Conservation (phyloP, 495 filamentous ascomycete species). For the Tuber calosporum region DNA sequence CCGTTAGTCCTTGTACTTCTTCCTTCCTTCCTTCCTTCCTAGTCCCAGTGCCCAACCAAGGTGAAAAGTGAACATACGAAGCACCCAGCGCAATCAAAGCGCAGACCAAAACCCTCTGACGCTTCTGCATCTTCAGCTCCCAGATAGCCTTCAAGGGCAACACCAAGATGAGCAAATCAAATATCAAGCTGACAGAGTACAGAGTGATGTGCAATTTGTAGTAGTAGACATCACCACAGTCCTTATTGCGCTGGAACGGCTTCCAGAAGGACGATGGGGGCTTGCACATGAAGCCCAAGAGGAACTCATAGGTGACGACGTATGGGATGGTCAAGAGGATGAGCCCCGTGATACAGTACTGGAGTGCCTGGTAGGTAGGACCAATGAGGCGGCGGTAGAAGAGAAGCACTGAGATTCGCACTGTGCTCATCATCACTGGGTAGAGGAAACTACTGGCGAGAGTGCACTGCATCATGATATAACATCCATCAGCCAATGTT, state of each 20-base stretch:
- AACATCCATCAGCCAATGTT: not conserved
- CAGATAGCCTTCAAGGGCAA: slow-evolving; percentile 7
- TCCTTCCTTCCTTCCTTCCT: not conserved
- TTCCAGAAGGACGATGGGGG: slow-evolving; percentile 7
- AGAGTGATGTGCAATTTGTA: not conserved
- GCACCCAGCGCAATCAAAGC: not conserved
- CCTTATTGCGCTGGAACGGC: not conserved
- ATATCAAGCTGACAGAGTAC: slow-evolving; percentile 1
- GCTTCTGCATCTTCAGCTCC: slow-evolving; percentile 5
- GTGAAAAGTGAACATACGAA: not conserved
- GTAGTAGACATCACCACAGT: slow-evolving; percentile 8
- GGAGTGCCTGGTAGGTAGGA: slow-evolving; percentile 1
- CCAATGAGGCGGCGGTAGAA: slow-evolving; percentile 12
- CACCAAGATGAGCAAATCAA: slow-evolving; percentile 8
- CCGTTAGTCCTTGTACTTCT: not conserved
- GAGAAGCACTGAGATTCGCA: slow-evolving; percentile 4
- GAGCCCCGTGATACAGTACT: not conserved
- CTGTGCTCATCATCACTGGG: not conserved
- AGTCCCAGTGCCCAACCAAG: not conserved
- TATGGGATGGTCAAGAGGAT: slow-evolving; percentile 1
- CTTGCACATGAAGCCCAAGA: slow-evolving; percentile 6
- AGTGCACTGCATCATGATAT: slow-evolving; percentile 4
- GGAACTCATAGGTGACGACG: slow-evolving; percentile 7
- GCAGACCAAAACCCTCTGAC: slow-evolving; percentile 1
- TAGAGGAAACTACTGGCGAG: slow-evolving; percentile 7